Base-by-base conservation (phyloP, 2,329 filamentous ascomycete species). In the Colletotrichum noveboracense region DNA sequence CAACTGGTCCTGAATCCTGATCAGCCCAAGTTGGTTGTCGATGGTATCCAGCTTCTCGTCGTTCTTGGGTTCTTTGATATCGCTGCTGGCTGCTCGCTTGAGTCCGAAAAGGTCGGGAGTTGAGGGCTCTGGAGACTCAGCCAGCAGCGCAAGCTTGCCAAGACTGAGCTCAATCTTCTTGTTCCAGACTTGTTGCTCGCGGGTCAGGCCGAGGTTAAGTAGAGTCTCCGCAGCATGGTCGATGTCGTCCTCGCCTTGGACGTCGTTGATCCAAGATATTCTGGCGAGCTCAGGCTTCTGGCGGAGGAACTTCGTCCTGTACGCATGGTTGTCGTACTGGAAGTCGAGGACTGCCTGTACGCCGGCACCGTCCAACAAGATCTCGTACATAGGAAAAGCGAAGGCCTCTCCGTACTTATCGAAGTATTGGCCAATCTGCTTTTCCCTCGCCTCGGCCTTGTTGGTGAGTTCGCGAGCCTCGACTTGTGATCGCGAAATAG, bases 181-280 rank as follows among this genome's bases (percentile, higher is more conserved):
- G 85, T 92, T 95, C 96, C 96, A 98, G 6, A 97, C 86, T 79
- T 96, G 94, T 68, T 92, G 90, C 83, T 98, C 96, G 70, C 92
- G 91, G 66, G 89, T 89, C 24, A 93, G 86, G 0, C 95, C 96
- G 24, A 96, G 88, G 9, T 91, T 87, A 58, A 94, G 87, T 62
- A 99, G 89, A 1, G 93, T 94, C 56, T 91, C 86, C 7, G 94
- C 93, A 13, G 96, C 96, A 71, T 91, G 90, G 14, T 91, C 88
- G 77, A 95, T 95, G 79, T 98, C 92, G 74, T 92, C 89, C 81
- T 97, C 94, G 28, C 91, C 90, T 76, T 93, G 89, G 9, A 98
- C 90, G 82, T 98, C 96, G 82, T 99, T 97, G 86, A 99, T 98
- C 97, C 97, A 99, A 65, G 93, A 93, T 60, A 99, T 89, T 80